These are phyloP conservation scores for Nepenthes mirabilis DNA, from an alignment of 148 eudicot species.

Conservation along the genomic window DNA sequence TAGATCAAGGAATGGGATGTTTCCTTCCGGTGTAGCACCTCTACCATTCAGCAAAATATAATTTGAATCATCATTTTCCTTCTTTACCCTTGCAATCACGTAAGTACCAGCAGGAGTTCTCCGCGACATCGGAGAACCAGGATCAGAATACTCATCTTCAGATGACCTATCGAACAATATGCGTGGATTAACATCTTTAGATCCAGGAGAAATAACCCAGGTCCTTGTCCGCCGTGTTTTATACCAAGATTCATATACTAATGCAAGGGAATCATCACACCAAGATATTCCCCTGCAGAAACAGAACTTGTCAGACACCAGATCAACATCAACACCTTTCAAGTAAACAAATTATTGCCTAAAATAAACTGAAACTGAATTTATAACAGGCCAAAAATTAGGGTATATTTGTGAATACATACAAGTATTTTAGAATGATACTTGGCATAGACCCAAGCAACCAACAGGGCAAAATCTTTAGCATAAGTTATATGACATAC, in stretches of 20 bases:
- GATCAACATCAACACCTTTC: neutral
- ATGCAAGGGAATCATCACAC: constrained; percentile 93
- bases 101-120: constrained; percentile 68
- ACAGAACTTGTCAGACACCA: neutral
- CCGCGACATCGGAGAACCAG: constrained; percentile 94
- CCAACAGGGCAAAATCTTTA: no score
- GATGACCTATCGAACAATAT: constrained; percentile 88
- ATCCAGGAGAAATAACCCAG: constrained; percentile 86
- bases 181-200: constrained; percentile 46
- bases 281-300: constrained; percentile 75
- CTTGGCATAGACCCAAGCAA: no score
- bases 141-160: constrained; percentile 95
- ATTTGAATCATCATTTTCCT: constrained; percentile 56
- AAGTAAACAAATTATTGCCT: no score
- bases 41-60: constrained; percentile 71
- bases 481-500: no score
- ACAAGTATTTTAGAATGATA: no score
- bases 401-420: no score
- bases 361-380: no score
- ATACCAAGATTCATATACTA: constrained; percentile 91
- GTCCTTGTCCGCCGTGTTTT: constrained; percentile 76
- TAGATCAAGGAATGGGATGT: constrained; percentile 86
- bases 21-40: constrained; percentile 90
- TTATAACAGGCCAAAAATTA: no score
- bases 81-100: constrained; percentile 69